These are phyloP conservation scores for Torulaspora maleeae DNA, from an alignment of 805 yeast species.

Conservation along the genomic window DNA sequence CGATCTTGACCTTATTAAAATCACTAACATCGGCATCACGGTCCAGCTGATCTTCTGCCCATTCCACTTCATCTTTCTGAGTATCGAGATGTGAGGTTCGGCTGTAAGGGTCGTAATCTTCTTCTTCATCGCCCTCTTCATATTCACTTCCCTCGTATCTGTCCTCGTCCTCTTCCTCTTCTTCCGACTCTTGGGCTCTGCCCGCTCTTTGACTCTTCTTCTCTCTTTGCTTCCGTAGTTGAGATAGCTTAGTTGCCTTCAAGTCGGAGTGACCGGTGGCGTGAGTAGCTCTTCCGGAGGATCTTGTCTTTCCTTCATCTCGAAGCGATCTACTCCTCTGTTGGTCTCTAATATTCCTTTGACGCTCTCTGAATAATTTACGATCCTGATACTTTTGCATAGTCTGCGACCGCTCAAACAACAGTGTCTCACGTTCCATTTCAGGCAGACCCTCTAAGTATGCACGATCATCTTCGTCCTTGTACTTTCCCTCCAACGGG, in stretches of 20 bases:
- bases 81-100: slow-evolving; percentile 36
- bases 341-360: slow-evolving; percentile 43
- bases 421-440: slow-evolving; percentile 82
- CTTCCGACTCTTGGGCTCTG: slow-evolving; percentile 44
- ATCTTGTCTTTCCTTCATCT: slow-evolving; percentile 26
- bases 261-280: slow-evolving; percentile 39
- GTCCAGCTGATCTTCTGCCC: slow-evolving; percentile 44
- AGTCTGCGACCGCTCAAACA: slow-evolving; percentile 89
- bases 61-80: slow-evolving; percentile 46
- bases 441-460: slow-evolving; percentile 71
- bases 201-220: slow-evolving; percentile 47
- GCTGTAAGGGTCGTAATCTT: slow-evolving; percentile 37
- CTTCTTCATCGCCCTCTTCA: slow-evolving; percentile 38
- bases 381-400: slow-evolving; percentile 85
- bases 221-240: slow-evolving; percentile 71
- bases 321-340: slow-evolving; percentile 27
- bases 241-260: slow-evolving; percentile 55
- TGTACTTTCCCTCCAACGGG: slow-evolving; percentile 89
- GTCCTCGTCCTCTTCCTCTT: slow-evolving; percentile 37
- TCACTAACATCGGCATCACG: slow-evolving; percentile 52
- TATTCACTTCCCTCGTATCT: slow-evolving; percentile 38
- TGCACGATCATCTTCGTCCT: slow-evolving; percentile 71
- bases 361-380: slow-evolving; percentile 76
- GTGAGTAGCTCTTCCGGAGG: slow-evolving; percentile 36
- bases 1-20: slow-evolving; percentile 67